Base-by-base conservation (phyloP, 495 filamentous ascomycete species). In the Rhypophila decipiens region DNA sequence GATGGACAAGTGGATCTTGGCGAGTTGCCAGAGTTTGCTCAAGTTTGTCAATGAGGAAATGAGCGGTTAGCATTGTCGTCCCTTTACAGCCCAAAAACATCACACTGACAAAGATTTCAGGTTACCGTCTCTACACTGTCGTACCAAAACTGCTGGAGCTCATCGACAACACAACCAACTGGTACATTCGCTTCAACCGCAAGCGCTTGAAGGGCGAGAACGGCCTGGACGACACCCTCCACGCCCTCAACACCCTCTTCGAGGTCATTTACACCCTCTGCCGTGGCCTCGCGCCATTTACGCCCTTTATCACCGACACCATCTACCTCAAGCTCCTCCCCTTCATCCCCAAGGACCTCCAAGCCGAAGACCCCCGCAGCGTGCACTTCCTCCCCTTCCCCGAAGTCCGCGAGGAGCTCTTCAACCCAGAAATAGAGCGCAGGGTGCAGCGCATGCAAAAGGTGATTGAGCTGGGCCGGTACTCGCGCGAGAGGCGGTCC, bases 121-220 rank as follows among this genome's bases (percentile, higher is more conserved):
- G 56, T 4, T 94, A 93, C 65, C 86, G 89, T 17, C 64, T 95
- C 23, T 98, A 96, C 64, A 98, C 93, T 7, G 93, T 98, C 19
- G 90, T 96, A 43, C 93, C 94, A 15, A 80, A 86, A 42, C 69
- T 98, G 46, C 78, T 98, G 23, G 79, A 78, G 45, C 78, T 95
- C 63, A 93, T 97, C 52, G 93, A 98, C 60, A 90, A 93, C 67
- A 87, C 87, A 5, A 97, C 93, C 2, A 98, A 98, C 68, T 98
- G 94, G 94, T 98, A 98, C 66, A 98, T 98, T 61, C 81, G 91
- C n/a, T 96, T 97, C 75, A 98, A 98, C 73, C 82, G 93, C 24
- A 89, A 88, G 64, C 84, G 93, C 17, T 73, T 98, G 45, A 98
- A 97, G 81, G 93, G 93, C 46, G 90, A 94, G 66, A 82, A 85